Conservation (phyloP, 257 asterid species). For the Solanum ossicruentum region DNA sequence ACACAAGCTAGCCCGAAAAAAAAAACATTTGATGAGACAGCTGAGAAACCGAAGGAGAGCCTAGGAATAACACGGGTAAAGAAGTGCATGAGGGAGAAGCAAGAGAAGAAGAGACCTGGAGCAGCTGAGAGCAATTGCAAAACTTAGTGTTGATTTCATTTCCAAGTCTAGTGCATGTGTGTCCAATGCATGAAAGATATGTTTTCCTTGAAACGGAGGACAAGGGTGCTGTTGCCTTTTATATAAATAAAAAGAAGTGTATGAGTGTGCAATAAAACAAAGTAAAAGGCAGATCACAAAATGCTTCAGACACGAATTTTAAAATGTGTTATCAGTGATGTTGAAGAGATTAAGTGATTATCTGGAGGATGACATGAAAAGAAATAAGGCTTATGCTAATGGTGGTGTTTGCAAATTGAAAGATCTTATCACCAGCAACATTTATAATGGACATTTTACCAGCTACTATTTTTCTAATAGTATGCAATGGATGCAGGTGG, state of each 20-base stretch:
- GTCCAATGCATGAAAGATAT: background rate
- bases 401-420: background rate
- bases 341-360: background rate
- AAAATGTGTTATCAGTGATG: background rate
- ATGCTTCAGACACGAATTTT: background rate
- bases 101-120: background rate
- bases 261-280: background rate
- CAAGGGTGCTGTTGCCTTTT: background rate
- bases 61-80: background rate
- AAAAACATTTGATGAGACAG: background rate
- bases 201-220: background rate
- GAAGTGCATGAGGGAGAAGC: background rate
- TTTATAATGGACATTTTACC: background rate
- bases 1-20: background rate
- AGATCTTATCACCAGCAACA: background rate
- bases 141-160: background rate
- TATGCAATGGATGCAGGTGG: conserved; percentile 44
- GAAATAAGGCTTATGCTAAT: background rate
- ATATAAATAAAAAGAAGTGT: background rate
- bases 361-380: background rate
- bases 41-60: background rate
- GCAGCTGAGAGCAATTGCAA: background rate
- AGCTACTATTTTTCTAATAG: background rate
- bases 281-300: background rate
- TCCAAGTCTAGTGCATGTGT: background rate